These are phyloP conservation scores for Immersiporthe knoxdaviesiana DNA, from an alignment of 2,329 filamentous ascomycete genomes.

Conservation along the genomic window DNA sequence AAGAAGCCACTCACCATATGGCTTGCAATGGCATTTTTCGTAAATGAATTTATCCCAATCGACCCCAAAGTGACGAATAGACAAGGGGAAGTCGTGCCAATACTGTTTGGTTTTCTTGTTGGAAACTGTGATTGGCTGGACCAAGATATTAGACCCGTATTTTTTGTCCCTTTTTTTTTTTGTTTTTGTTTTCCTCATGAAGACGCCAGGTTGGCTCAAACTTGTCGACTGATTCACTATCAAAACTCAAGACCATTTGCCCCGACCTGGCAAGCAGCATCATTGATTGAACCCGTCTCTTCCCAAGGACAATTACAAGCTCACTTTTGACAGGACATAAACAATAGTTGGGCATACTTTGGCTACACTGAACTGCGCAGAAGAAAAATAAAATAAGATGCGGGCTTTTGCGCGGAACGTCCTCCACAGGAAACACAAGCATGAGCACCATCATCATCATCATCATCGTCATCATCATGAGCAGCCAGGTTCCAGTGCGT, in stretches of 20 bases:
- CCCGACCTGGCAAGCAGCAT: not conserved
- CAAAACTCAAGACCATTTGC: not conserved
- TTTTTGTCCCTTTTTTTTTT: not conserved
- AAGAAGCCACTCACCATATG: no score
- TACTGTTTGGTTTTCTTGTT: not conserved
- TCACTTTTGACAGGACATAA: not conserved
- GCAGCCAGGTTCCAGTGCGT: not conserved
- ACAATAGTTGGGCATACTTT: not conserved
- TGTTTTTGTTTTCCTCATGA: not conserved
- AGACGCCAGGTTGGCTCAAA: not conserved
- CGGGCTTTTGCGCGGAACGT: slow-evolving; percentile 16
- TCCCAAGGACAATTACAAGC: not conserved
- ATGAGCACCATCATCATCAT: slow-evolving; percentile 1
- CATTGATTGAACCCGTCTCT: not conserved
- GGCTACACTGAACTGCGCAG: not conserved
- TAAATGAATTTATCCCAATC: not conserved
- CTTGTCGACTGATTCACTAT: not conserved
- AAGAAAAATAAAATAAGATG: slow-evolving; percentile 1
- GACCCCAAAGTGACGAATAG: not conserved
- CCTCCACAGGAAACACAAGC: slow-evolving; percentile 11
- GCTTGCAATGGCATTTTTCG: not conserved
- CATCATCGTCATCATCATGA: slow-evolving; percentile 4
- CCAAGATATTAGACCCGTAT: not conserved
- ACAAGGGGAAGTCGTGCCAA: not conserved
- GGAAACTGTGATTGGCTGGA: not conserved